Evolutionary conservation across 1,284 basidiomycete species (phyloP).

Genomic region (Ceratobasidium sp.): DNA sequence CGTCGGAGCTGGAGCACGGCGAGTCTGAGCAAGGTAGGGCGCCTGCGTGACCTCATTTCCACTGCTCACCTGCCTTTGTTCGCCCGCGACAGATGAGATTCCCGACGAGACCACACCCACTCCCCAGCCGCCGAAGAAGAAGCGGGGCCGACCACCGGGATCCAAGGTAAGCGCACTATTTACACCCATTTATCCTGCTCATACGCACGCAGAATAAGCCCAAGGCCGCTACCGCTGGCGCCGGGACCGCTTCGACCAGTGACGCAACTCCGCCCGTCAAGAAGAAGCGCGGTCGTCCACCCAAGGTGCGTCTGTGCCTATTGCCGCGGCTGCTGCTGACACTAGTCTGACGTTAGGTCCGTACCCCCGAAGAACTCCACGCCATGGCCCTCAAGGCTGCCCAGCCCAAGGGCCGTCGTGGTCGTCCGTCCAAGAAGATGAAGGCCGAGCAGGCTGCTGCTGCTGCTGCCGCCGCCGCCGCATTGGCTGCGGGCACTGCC

Average conservation of each 20-base stretch:
- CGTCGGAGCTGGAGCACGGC: slow-evolving; percentile 18
- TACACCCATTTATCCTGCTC: too few relatives aligned
- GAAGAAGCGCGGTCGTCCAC: slow-evolving; percentile 41
- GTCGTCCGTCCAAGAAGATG: slow-evolving; percentile 35
- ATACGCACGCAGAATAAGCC: too few relatives aligned
- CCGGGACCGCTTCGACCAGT: slow-evolving; percentile 59
- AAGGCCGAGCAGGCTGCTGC: slow-evolving; percentile 8
- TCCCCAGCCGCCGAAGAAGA: slow-evolving; percentile 36
- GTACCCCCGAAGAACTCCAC: slow-evolving; percentile 39
- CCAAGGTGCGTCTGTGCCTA: slow-evolving; percentile 33
- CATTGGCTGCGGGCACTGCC: background rate
- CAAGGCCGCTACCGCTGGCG: slow-evolving; percentile 57
- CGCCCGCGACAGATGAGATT: slow-evolving; percentile 26
- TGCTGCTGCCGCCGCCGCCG: background rate
- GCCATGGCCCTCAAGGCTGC: slow-evolving; percentile 38
- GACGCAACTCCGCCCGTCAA: slow-evolving; percentile 45
- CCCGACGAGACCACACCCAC: slow-evolving; percentile 26
- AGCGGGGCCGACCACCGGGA: slow-evolving; percentile 40
- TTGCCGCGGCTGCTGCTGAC: background rate
- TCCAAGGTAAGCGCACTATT: too few relatives aligned
- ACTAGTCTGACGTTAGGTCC: slow-evolving; percentile 33
- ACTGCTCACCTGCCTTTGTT: slow-evolving; percentile 25
- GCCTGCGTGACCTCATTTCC: slow-evolving; percentile 6
- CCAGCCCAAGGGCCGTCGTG: slow-evolving; percentile 34
- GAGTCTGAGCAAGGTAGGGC: slow-evolving; percentile 32